Evolutionary conservation across 441 rosid species (phyloP).

Genomic region (Eutrema salsugineum): DNA sequence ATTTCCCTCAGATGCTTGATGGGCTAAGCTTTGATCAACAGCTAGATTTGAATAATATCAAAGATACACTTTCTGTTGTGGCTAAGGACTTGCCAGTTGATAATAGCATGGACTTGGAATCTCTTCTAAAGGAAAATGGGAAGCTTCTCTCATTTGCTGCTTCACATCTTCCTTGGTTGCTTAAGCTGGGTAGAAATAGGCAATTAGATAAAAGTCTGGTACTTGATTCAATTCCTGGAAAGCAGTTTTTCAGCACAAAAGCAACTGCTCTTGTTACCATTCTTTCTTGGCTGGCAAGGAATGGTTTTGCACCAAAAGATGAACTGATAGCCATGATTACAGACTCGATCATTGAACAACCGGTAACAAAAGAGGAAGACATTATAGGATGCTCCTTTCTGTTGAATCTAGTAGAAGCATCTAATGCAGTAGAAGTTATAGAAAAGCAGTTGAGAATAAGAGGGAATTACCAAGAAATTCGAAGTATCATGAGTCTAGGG

Average conservation of each 20-base stretch:
- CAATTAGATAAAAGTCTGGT: slow-evolving; percentile 42
- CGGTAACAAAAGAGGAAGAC: slow-evolving; percentile 87
- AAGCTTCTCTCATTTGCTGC: slow-evolving; percentile 77
- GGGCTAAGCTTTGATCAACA: slow-evolving; percentile 45
- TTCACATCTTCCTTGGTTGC: slow-evolving; percentile 89
- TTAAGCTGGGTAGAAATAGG: slow-evolving; percentile 61
- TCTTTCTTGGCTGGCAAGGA: slow-evolving; percentile 87
- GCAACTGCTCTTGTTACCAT: slow-evolving; percentile 64
- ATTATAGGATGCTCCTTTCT: slow-evolving; percentile 78
- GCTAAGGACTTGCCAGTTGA: slow-evolving; percentile 65
- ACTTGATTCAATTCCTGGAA: slow-evolving; percentile 54
- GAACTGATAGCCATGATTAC: slow-evolving; percentile 73
- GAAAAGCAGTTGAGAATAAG: slow-evolving; percentile 89
- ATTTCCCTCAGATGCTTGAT: slow-evolving; percentile 47
- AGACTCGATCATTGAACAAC: slow-evolving; percentile 80
- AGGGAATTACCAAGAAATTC: slow-evolving; percentile 74
- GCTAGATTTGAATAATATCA: slow-evolving; percentile 40
- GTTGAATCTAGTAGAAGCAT: slow-evolving; percentile 87
- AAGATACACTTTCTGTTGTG: slow-evolving; percentile 53
- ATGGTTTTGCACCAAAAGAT: slow-evolving; percentile 91
- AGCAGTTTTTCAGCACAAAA: slow-evolving; percentile 61
- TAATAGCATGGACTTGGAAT: slow-evolving; percentile 53
- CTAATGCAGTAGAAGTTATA: slow-evolving; percentile 87
- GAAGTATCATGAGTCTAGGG: slow-evolving; percentile 93
- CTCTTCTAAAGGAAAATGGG: slow-evolving; percentile 68